A percentile compares a stretch with the other conserved stretches of the same genome.
Evolutionary conservation across 495 filamentous ascomycete genomes (phyloP).

Genomic region (Amorphotheca resinae): DNA sequence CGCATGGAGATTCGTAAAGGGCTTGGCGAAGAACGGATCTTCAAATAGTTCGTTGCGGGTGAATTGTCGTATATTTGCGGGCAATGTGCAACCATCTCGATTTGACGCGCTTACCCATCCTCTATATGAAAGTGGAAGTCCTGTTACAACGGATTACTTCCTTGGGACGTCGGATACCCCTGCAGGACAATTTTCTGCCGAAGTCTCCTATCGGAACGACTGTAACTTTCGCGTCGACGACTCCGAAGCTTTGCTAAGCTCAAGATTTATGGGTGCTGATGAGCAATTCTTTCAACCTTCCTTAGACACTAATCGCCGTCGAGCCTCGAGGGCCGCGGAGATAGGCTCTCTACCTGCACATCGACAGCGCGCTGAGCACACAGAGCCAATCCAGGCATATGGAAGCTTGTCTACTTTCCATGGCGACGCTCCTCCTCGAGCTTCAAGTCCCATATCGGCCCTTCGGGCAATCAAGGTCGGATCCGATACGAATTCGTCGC

Average conservation of each 20-base stretch:
- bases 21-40: constrained; percentile 50
- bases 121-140: constrained; percentile 51
- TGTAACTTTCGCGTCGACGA: constrained; percentile 88
- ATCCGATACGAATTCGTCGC: constrained; percentile 49
- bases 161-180: constrained; percentile 78
- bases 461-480: constrained; percentile 54
- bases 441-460: constrained; percentile 79
- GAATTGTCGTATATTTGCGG: constrained; percentile 66
- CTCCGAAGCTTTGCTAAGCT: constrained; percentile 80
- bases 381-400: constrained; percentile 69
- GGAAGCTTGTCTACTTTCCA: constrained; percentile 92
- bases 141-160: constrained; percentile 59
- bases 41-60: constrained; percentile 51
- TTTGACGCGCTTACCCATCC: constrained; percentile 60
- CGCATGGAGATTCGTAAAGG: constrained; percentile 74
- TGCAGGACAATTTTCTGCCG: constrained; percentile 67
- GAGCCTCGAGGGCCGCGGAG: constrained; percentile 36
- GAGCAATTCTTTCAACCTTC: constrained; percentile 78
- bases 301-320: constrained; percentile 27
- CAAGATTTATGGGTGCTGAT: constrained; percentile 88
- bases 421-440: constrained; percentile 56
- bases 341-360: constrained; percentile 63
- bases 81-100: constrained; percentile 30
- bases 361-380: constrained; percentile 32
- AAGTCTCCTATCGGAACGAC: constrained; percentile 72